phyloP scores from a whole-genome alignment of 768 basidiomycete species.

The Lepiota venenata region DNA sequence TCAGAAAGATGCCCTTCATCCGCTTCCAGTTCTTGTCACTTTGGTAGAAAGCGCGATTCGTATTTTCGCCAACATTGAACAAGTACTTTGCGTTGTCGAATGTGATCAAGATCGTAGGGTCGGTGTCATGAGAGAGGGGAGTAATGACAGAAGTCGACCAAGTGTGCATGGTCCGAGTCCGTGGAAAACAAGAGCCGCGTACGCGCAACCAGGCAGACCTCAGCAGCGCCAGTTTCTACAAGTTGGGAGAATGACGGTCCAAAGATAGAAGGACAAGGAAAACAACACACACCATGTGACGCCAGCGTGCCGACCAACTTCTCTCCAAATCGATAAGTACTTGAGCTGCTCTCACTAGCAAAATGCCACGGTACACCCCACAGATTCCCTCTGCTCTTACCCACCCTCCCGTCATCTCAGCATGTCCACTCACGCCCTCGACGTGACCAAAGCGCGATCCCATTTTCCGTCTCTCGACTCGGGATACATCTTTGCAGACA shows the following conservation, averaged over 20 bases:
- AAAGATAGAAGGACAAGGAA: neutral
- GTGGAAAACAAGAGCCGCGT: neutral
- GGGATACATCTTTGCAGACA: constrained; percentile 70
- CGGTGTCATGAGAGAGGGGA: constrained; percentile 68
- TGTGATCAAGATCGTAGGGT: constrained; percentile 69
- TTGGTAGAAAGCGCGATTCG: constrained; percentile 71
- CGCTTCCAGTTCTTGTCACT: constrained; percentile 63
- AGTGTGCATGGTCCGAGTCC: constrained; percentile 24
- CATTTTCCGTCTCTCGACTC: constrained; percentile 60
- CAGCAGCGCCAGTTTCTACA: constrained; percentile 6
- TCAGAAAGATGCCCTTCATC: constrained; percentile 70
- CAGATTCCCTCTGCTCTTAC: neutral
- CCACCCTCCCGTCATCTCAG: neutral
- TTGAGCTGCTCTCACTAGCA: neutral
- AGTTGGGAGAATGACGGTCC: neutral
- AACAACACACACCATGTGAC: neutral
- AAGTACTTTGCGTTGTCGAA: constrained; percentile 83
- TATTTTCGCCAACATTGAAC: constrained; percentile 86
- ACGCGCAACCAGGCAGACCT: neutral
- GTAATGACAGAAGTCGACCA: constrained; percentile 66
- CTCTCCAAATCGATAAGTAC: neutral
- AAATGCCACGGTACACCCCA: neutral
- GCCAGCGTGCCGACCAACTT: neutral
- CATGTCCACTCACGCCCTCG: constrained; percentile 27
- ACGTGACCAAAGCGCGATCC: constrained; percentile 49